Evolutionary conservation across 495 filamentous ascomycete species (phyloP), one percentile per base, ranked within the genome.

Genomic region (Daldinia bambusicola): DNA sequence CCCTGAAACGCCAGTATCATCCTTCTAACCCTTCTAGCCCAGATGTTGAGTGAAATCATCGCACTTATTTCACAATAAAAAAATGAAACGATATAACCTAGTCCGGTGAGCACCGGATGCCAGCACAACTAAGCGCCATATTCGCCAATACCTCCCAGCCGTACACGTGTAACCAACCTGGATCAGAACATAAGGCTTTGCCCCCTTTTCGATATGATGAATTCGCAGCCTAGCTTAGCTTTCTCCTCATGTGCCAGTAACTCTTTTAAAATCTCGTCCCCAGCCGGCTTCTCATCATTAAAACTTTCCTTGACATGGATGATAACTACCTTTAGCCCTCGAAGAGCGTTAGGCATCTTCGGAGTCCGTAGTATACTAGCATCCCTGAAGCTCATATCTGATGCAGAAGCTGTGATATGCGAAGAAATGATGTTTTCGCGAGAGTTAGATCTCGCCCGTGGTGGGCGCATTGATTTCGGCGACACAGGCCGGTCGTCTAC

Each of bases 291-390:
- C 14, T 88, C 91, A 66, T 86, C 88, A 48, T 83, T 81, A 30
- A 95, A 80, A 61, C 87, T 89, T 55, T 95, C 93, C 74, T 94
- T 94, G 69, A 94, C 86, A 80, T 95, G 86, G 32, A 95, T 96
- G 41, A 95, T 86, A 45, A 94, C 90, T 12, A 97, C 82, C 57
- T 83, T 86, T 2, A 90, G 70, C 0, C 87, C 88, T 30, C 76
- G 71, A 1, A 89, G 80, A 13, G 78, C 76, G 4, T 74, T 61
- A 12, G 69, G 52, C 5, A 32, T 68, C 13, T 74, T 58, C 26
- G 31, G 62, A 8, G 55, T 13, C 9, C 13, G 4, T 10, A 20
- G 22, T 36, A 53, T 53, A 53, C 36, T 12, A 36, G 74, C 56
- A 2, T 82, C 82, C 4, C 69, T 65, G 0, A 81, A 67, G 22